Evolutionary conservation across 257 asterid genomes (phyloP), one percentile per base, ranked within the genome.

Genomic region (Ilex asprella): DNA sequence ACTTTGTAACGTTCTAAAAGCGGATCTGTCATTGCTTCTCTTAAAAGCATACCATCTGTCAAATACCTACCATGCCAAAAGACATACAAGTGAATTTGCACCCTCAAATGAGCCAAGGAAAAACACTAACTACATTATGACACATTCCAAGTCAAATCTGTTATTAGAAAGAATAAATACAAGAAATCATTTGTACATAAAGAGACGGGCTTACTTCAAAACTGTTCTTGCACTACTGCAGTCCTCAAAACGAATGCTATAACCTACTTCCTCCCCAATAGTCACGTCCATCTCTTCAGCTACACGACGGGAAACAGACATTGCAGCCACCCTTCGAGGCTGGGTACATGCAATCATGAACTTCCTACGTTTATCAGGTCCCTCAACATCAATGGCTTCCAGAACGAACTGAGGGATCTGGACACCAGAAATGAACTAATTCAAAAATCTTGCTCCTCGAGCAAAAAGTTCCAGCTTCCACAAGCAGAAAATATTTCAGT

Each of bases 11-110:
- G 82, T 78, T 93, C 96, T 70, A 93, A 65, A 9, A 89, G 82
- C 4, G 99, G 99, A 73, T 93, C 99, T 0, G 95, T 80, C 99
- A 93, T 89, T 64, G 99, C 99, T 80, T 93, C 99, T 77, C 97
- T 90, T 75, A 89, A 57, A 63, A 93, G 99, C 96, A 93, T 93
- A 87, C 99, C 99, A 76, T 93, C 97, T 6, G 99, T 93, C 32
- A 93, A 70, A 73, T 93, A 89, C 77, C 99, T 92, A 78, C n/a
- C 7, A 54, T 16, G 35, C 31, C 53, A 52, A 62, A 58, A 10
- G 47, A 58, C 15, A 30, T 10, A 30, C 63, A 44, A 61, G 5
- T 53, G 66, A 55, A 55, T 47, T 11, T 15, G 39, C 10, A 12
- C 11, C 6, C 43, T 64, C 6, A 2, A 53, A 14, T 15, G 5